Evolutionary conservation across 73 alveolate genomes (phyloP), one percentile per base, ranked within the genome.

Genomic region (Paramecium caudatum): DNA sequence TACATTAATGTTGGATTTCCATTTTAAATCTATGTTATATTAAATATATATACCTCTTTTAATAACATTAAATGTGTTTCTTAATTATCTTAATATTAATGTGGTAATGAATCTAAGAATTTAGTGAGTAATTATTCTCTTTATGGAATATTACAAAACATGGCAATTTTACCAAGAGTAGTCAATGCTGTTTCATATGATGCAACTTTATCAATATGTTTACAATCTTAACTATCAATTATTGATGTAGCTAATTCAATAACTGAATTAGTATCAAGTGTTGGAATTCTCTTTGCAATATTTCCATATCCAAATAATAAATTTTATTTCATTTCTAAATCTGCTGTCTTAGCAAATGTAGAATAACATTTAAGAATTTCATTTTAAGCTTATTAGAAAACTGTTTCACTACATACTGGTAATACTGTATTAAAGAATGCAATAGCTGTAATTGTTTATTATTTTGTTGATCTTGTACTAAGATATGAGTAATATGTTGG

Each of bases 141-240:
- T 21, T 74, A 41, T 21, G 88, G 69, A 45, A 41, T 27, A 41
- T 37, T 74, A 5, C 68, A 74, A 74, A 41, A 74, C 88, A 74
- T 74, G 3, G 55, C 37, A 5, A 74, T 30, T 19, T 74, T 74
- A 1, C 88, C 88, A 8, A 74, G 32, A 15, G 88, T 74, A 19
- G 88, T 74, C 65, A 74, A 74, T 3, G 88, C 88, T 36, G 88
- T 74, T 74, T 74, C 88, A 74, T 74, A 74, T 17, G 88, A 37
- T 4, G 69, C 88, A 1, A 74, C 62, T 41, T 74, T 37, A 41
- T 74, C 88, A 41, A 39, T 27, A 10, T 37, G 17, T 74, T 74
- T 74, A 13, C 62, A 41, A 39, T 74, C 88, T 39, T 63, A 68
- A 15, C 43, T 21, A 16, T 37, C 65, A 41, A 74, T 74, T 7